Evolutionary conservation across 1,284 basidiomycete genomes (phyloP), one percentile per base, ranked within the genome.

Genomic region (Psilocybe mexicana): DNA sequence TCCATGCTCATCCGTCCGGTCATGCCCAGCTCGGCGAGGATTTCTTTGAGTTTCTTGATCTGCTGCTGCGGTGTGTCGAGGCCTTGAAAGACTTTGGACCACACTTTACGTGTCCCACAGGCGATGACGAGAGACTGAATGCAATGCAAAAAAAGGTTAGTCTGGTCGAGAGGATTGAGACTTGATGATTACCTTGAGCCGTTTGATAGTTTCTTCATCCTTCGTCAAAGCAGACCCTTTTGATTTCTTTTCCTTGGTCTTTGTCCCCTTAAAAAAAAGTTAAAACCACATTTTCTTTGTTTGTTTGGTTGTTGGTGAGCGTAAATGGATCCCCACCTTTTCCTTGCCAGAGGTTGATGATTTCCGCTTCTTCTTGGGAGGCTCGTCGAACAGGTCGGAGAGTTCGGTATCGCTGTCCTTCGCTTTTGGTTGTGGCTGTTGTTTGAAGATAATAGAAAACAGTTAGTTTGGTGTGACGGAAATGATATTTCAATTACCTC

Each of bases 51-150:
- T 46, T 83, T 84, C 45, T 76, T 72, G 43, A 92, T 87, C 67
- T 94, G 90, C 47, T 85, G 79, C 1, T 79, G 79, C 0, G 85
- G 77, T 4, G 76, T 79, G 26, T 84, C 79, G 50, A 82, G 70
- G 58, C 80, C 85, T 61, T 84, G 75, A 65, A 94, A 89, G 62
- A 93, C 85, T 69, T 86, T 92, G 14, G 79, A 82, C 93, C 93
- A 95, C 28, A 84, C 78, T 72, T 92, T 94, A 55, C 92, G 84
- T 4, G 91, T 79, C 3, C 93, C 93, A 64, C 93, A 94, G 0
- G 90, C 90, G 6, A 83, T 72, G 0, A 95, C 84, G 24, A 92
- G 77, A 25, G 82, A 76, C 88, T 90, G 30, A 43, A 30, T 46
- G 52, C 0, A 43, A 7, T 3, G 14, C 28, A 25, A 6, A 6